Conservation (phyloP, 148 eudicot genomes). For the Chenopodium suecicum region DNA sequence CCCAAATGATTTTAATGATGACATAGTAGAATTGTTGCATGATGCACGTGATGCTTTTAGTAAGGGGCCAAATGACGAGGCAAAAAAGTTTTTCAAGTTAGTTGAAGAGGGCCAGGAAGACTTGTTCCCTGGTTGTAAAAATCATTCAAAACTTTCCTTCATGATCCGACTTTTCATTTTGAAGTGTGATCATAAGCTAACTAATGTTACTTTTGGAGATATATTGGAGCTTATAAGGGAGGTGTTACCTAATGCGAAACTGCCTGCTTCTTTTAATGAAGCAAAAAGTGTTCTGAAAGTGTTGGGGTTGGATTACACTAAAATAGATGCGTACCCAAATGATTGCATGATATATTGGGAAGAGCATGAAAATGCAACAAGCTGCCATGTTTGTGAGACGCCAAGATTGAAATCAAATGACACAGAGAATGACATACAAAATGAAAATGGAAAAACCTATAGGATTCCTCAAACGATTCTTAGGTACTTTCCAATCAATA, state of each 20-base stretch:
- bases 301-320: background rate
- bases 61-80: background rate
- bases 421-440: background rate
- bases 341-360: constrained; percentile 4
- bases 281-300: background rate
- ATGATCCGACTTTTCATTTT: background rate
- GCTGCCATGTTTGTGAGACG: background rate
- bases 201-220: background rate
- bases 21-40: background rate
- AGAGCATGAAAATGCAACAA: background rate
- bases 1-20: background rate
- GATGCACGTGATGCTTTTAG: background rate
- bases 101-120: background rate
- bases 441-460: background rate
- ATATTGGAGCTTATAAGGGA: background rate
- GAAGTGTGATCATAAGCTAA: background rate
- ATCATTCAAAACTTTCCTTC: background rate
- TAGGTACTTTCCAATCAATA: background rate
- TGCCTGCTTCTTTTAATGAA: background rate
- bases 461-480: background rate
- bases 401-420: background rate
- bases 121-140: background rate
- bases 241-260: background rate
- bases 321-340: background rate
- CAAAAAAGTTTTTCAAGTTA: background rate